Conservation (phyloP, 2,329 filamentous ascomycete genomes). For the Fusarium devonianum region DNA sequence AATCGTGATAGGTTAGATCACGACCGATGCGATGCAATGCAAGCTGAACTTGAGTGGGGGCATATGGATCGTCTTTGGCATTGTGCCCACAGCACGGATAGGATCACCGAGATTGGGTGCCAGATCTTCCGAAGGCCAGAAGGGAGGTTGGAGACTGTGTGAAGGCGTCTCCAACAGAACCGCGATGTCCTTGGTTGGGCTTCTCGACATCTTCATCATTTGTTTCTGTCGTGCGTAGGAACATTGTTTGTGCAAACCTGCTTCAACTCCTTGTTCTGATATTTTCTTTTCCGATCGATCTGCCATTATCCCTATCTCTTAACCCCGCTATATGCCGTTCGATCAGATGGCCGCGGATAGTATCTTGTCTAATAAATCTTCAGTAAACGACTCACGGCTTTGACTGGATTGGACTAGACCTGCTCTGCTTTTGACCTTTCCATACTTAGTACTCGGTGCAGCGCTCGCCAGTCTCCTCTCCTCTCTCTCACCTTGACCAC, state of each 20-base stretch:
- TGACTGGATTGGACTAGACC: too few relatives aligned
- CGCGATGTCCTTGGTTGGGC: constrained; percentile 34
- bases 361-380: too few relatives aligned
- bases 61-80: background rate
- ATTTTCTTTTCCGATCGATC: background rate
- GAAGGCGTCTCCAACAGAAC: too few relatives aligned
- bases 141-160: constrained; percentile 5
- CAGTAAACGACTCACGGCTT: too few relatives aligned
- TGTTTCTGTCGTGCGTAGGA: background rate
- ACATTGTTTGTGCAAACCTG: too few relatives aligned
- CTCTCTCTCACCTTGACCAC: background rate
- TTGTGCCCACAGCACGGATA: background rate
- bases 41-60: constrained; percentile 4
- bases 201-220: constrained; percentile 5
- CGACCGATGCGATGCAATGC: background rate
- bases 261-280: constrained; percentile 5
- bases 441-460: too few relatives aligned
- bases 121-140: background rate
- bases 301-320: background rate
- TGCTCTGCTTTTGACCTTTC: too few relatives aligned
- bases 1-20: constrained; percentile 3
- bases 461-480: too few relatives aligned
- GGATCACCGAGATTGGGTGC: background rate
- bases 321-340: background rate
- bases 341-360: too few relatives aligned